Evolutionary conservation across 2,329 filamentous ascomycete species (phyloP), one percentile per base, ranked within the genome.

Genomic region (Trichoderma sp.): DNA sequence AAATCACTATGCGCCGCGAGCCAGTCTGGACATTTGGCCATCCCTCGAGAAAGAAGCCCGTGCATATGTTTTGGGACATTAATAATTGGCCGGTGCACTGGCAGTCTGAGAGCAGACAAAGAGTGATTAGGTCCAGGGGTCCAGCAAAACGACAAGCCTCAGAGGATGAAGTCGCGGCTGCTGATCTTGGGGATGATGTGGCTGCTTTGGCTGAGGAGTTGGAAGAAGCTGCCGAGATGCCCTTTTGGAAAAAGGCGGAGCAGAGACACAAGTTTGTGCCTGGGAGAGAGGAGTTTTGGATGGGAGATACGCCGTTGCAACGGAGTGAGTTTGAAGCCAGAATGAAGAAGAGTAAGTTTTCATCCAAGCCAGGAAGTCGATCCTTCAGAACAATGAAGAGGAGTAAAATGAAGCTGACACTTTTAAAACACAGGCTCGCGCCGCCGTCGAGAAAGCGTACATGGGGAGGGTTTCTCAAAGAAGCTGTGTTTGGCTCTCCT

Each of bases 1-100:
- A 9, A 16, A 50, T 63, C 63, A 75, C 80, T 11, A 77, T 74
- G 14, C 79, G 78, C 27, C 78, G 82, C 73, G 81, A 85, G 73
- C 77, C 81, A 5, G 67, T 83, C 24, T 83, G 82, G 82, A 77
- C 80, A 11, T 83, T 83, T 79, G 82, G 77, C 4, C 80, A 81
- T 35, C 78, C 81, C 24, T 77, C 73, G 21, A 77, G 76, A 6
- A 78, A 76, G 27, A 74, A 31, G 38, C 75, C 64, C 8, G 77
- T 65, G 66, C 78, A 69, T 63, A 77, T 79, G 6, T 89, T 84
- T 79, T 89, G 88, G 81, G 80, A 82, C 77, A 80, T 89, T 62
- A 82, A 86, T 78, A 84, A 87, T 53, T 90, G 88, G 88, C 88
- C 88, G 45, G 60, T 85, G 24, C 78, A 84, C 31, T 79, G 86